Evolutionary conservation across 495 filamentous ascomycete genomes (phyloP), one percentile per base, ranked within the genome.

Genomic region (Penicillium mononematosum): DNA sequence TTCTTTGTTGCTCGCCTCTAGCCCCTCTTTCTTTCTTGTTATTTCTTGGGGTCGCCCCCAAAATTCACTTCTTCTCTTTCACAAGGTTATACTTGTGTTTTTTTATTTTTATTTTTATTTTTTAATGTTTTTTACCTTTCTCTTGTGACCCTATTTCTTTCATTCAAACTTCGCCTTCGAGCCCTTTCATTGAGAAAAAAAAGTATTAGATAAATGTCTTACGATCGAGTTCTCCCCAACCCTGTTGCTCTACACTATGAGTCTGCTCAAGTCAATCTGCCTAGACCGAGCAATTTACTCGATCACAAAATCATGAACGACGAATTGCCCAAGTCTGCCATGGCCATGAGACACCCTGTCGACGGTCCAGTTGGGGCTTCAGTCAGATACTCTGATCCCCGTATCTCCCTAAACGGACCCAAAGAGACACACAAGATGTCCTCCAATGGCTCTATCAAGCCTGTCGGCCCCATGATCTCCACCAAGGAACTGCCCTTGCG

Each of bases 241-340:
- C 80, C 78, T 51, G 61, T 70, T 68, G 71, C 74, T 69, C 64
- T 81, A 45, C 75, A 70, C 51, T 68, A 79, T 75, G 76, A 78
- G 46, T 59, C 69, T 58, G 56, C 66, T 38, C 66, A 63, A 62
- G 64, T 69, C 53, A 59, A 61, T 43, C 56, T 71, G 14, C 58
- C 67, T 49, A 65, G 72, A 61, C 65, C 58, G 50, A 75, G 75
- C 62, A 74, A 70, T 47, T 69, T 80, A 29, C 62, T 77, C 53
- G 77, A 79, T 50, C 77, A 81, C 63, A 81, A 77, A 54, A 77
- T 81, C 62, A 81, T 82, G 78, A 75, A 75, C 50, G 71, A 76
- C 58, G 61, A 70, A 36, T 48, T 58, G 46, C 48, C 65, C 50
- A 72, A 66, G 16, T 49, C 63, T 5, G 11, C 25, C 22, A 27